Evolutionary conservation across 208 protist genomes (phyloP).

Genomic region (Entamoeba histolytica): DNA sequence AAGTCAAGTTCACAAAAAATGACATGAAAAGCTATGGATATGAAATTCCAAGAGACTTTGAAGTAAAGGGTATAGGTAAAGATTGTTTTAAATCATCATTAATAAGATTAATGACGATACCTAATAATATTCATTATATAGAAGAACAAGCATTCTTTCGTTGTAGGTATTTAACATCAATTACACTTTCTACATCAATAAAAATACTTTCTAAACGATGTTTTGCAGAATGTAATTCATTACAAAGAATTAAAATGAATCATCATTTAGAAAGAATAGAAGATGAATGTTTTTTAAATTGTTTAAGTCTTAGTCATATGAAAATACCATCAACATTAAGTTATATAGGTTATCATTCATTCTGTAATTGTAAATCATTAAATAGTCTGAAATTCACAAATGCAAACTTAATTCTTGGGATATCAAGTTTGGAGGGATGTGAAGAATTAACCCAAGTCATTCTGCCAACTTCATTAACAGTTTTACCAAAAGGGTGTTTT

Average conservation of each 20-base stretch:
- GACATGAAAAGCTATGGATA: too few relatives aligned
- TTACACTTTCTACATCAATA: neutral
- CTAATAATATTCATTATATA: too few relatives aligned
- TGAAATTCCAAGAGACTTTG: too few relatives aligned
- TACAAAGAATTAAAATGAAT: neutral
- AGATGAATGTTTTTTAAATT: neutral
- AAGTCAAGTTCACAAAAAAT: too few relatives aligned
- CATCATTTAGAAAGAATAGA: neutral
- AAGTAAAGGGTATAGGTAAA: too few relatives aligned
- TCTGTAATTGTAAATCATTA: neutral
- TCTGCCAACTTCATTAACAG: neutral
- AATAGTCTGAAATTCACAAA: neutral
- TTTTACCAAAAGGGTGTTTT: neutral
- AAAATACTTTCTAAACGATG: neutral
- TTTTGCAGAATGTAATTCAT: neutral
- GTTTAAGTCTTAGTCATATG: neutral
- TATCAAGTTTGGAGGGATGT: neutral
- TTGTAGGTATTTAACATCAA: neutral
- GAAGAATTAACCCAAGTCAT: neutral
- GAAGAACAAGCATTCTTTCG: too few relatives aligned
- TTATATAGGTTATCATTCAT: neutral
- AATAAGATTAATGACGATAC: too few relatives aligned
- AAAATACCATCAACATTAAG: neutral
- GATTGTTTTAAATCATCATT: too few relatives aligned
- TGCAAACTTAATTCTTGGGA: neutral